A percentile compares a stretch with the other conserved stretches of the same genome.
Conservation (phyloP, 2,329 filamentous ascomycete genomes). For the Ophiostoma piceae region DNA sequence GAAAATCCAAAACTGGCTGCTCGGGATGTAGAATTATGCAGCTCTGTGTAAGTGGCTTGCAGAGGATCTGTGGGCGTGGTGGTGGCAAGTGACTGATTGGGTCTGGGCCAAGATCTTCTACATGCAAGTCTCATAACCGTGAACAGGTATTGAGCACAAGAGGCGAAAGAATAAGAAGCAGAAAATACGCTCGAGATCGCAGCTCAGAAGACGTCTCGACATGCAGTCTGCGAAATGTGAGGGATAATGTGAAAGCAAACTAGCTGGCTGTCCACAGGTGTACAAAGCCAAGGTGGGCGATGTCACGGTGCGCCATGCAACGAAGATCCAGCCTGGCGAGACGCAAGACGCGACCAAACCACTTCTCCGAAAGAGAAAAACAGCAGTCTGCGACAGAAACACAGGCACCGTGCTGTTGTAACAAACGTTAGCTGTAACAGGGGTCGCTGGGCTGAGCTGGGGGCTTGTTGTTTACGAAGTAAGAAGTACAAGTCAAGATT, state of each 20-base stretch:
- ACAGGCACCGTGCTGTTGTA: not conserved
- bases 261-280: not conserved
- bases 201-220: not conserved
- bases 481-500: too few species aligned
- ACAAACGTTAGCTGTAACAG: conserved; percentile 1
- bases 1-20: not conserved
- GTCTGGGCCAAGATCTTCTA: not conserved
- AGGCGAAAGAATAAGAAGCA: not conserved
- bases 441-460: not conserved
- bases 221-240: not conserved
- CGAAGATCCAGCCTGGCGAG: conserved; percentile 12
- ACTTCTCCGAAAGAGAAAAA: not conserved
- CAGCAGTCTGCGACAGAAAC: not conserved
- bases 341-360: not conserved
- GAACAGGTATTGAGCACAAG: not conserved
- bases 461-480: not conserved
- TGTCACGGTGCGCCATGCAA: conserved; percentile 13
- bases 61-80: not conserved
- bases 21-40: not conserved
- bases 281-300: not conserved
- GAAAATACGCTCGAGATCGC: not conserved
- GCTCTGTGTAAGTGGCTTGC: not conserved
- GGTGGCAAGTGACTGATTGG: conserved; percentile 6
- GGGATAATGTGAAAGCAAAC: too few species aligned
- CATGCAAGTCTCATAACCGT: not conserved